Conservation (phyloP, 1,284 basidiomycete genomes). For the Paramarasmius palmivorus region DNA sequence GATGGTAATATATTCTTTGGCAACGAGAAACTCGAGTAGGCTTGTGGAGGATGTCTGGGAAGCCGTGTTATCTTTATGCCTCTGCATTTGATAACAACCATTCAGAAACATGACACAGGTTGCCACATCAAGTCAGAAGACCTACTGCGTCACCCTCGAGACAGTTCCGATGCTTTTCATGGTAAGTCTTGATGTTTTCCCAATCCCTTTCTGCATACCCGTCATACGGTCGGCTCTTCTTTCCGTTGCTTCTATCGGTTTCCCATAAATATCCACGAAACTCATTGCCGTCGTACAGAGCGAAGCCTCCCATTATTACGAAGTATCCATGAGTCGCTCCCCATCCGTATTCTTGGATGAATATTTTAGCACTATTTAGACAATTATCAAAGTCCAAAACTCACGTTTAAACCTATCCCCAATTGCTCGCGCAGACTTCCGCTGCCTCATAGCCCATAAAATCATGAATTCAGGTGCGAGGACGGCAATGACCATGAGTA, state of each 20-base stretch:
- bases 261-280: background rate
- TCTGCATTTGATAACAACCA: too few species aligned
- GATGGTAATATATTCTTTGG: background rate
- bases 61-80: background rate
- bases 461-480: constrained; percentile 28
- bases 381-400: background rate
- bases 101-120: background rate
- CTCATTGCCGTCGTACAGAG: constrained; percentile 11
- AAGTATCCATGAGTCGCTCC: constrained; percentile 25
- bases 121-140: too few species aligned
- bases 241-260: too few species aligned
- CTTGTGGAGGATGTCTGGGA: background rate
- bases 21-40: background rate
- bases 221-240: too few species aligned
- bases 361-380: background rate
- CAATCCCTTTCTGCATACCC: too few species aligned
- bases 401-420: constrained; percentile 12
- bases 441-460: constrained; percentile 26
- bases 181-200: too few species aligned
- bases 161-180: too few species aligned
- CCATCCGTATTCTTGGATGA: constrained; percentile 15
- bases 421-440: constrained; percentile 20
- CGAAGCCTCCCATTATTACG: constrained; percentile 29
- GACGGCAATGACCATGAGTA: constrained; percentile 23
- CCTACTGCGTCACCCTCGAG: too few species aligned